These are phyloP conservation scores for Rhodomyrtus psidioides DNA, from an alignment of 441 rosid species.

Conservation along the genomic window DNA sequence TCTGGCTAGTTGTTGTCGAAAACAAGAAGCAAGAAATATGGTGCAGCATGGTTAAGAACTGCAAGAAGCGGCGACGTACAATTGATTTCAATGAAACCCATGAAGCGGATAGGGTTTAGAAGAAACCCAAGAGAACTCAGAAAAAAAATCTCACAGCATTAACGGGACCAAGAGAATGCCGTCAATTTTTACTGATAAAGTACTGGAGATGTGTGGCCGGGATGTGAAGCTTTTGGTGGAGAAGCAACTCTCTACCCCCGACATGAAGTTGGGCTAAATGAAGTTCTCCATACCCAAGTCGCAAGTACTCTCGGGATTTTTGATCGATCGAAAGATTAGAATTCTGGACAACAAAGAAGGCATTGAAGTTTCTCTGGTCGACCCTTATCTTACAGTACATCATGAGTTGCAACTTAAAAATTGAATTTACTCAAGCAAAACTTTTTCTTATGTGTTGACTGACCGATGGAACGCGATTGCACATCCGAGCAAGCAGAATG, in stretches of 20 bases:
- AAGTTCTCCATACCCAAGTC: background rate
- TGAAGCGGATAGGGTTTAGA: background rate
- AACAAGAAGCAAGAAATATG: background rate
- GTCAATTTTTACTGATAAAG: background rate
- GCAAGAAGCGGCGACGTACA: background rate
- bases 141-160: background rate
- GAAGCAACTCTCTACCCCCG: background rate
- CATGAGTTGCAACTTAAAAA: background rate
- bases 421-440: background rate
- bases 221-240: background rate
- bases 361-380: background rate
- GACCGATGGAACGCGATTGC: background rate
- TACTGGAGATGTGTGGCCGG: background rate
- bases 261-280: background rate
- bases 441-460: background rate
- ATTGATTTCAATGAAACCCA: background rate
- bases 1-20: background rate
- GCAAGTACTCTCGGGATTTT: no score
- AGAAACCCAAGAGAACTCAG: background rate
- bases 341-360: background rate
- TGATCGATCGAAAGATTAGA: background rate
- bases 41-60: background rate
- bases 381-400: background rate
- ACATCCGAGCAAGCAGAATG: background rate
- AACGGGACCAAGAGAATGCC: background rate